Evolutionary conservation across 768 basidiomycete genomes (phyloP), one percentile per base, ranked within the genome.

Genomic region (Amanita exitialis): DNA sequence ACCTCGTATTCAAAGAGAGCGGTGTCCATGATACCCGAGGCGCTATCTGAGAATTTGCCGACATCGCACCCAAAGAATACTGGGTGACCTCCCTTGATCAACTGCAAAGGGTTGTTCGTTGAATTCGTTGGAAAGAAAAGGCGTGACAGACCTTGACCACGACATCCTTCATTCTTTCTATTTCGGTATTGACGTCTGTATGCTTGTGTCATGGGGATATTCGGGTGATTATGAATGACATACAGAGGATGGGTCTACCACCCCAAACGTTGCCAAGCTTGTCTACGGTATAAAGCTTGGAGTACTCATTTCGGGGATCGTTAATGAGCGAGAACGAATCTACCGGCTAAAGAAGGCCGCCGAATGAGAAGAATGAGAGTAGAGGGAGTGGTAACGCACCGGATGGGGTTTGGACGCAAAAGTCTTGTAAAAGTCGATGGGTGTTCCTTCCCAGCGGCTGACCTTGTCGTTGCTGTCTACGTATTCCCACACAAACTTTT

Each of bases 31-130:
- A 96, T 82, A 21, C 94, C 95, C 2, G 74, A 64, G 21, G 66
- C 58, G 20, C 72, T 70, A 57, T 89, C 82, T 3, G 84, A 86
- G 62, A 80, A 89, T 62, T 96, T 80, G 32, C 92, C 93, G 41
- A 96, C 92, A 62, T 98, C 95, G 63, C 94, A 96, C 0, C 93
- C 95, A 62, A 97, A 97, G 78, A 95, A 96, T 41, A 94, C 85
- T 4, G 93, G 86, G 35, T 83, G 81, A 36, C 90, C 87, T 21
- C 87, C 86, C 66, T 90, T 90, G 71, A 95, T 79, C 64, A 86
- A 74, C 74, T 79, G 28, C 3, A 10, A 35, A 44, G 16, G 34
- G 23, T 32, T 28, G 28, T n/a, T 16, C 9, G 35, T 37, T 43
- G 7, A 5, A 7, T 12, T 9, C 34, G 20, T 20, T 13, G 36